These are phyloP conservation scores for Hepatocystis sp. DNA, from an alignment of 169 alveolate species.

Conservation along the genomic window DNA sequence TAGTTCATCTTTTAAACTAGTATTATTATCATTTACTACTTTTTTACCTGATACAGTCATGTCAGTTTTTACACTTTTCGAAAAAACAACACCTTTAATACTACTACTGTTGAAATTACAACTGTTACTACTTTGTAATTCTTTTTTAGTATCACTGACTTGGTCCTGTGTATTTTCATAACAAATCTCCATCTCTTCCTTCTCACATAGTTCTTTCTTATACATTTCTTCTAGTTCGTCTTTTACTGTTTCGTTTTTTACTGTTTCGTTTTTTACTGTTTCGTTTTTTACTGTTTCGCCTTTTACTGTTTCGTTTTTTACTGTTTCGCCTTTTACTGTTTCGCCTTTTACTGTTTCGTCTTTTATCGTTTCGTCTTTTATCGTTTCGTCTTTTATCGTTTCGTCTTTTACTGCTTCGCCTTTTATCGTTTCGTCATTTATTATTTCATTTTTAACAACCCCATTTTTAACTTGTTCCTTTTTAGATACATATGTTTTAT, in stretches of 20 bases:
- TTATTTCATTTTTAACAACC: conserved; percentile 1
- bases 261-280: conserved; percentile 56
- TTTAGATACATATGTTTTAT: too few species aligned
- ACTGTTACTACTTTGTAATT: too few species aligned
- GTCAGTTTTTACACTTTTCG: too few species aligned
- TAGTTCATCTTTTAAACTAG: too few species aligned
- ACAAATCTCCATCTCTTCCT: neutral
- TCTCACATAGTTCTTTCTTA: conserved; percentile 12
- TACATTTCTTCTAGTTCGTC: conserved; percentile 6
- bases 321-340: too few species aligned
- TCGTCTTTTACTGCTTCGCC: conserved; percentile 5
- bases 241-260: conserved; percentile 11
- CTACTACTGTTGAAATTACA: too few species aligned
- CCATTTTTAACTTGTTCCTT: conserved; percentile 16
- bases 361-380: conserved; percentile 3
- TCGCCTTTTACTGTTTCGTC: too few species aligned
- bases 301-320: conserved; percentile 40
- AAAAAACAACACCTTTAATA: too few species aligned
- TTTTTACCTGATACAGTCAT: too few species aligned
- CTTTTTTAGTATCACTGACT: too few species aligned
- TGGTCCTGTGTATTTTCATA: too few species aligned
- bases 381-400: neutral
- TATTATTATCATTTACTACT: too few species aligned
- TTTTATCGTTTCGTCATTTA: conserved; percentile 11
- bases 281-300: conserved; percentile 73